Evolutionary conservation across 1,139 yeast species (phyloP).

Genomic region (Meyerozyma elateridarum): DNA sequence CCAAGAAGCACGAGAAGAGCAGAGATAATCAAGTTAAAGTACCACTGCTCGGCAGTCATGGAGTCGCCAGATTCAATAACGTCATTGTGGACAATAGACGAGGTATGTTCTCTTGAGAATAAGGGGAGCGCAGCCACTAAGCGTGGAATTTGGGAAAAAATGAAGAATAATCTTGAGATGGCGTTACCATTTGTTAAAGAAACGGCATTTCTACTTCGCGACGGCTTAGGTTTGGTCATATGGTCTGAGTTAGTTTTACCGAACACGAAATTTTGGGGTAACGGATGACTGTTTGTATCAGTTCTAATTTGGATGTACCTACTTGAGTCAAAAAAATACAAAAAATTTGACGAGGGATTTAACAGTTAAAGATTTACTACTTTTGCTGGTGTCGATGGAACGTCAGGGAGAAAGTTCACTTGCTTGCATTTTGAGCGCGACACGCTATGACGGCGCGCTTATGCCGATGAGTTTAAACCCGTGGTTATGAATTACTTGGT

Average conservation of each 20-base stretch:
- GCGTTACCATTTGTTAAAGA: slow-evolving; percentile 10
- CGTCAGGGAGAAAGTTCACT: too few species aligned
- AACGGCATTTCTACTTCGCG: slow-evolving; percentile 12
- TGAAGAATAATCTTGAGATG: slow-evolving; percentile 11
- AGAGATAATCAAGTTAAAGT: slow-evolving; percentile 55
- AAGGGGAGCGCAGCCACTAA: slow-evolving; percentile 17
- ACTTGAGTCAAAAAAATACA: too few species aligned
- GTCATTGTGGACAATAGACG: slow-evolving; percentile 4
- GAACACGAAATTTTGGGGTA: too few species aligned
- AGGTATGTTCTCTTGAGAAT: slow-evolving; percentile 5
- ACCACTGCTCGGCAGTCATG: slow-evolving; percentile 43
- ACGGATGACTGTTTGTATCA: not conserved
- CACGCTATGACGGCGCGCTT: too few species aligned
- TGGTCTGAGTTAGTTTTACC: slow-evolving; percentile 2
- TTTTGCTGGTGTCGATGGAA: too few species aligned
- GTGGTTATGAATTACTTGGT: too few species aligned
- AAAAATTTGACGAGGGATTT: too few species aligned
- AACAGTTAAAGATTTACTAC: too few species aligned
- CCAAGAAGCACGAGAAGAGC: slow-evolving; percentile 75
- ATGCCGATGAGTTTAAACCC: too few species aligned
- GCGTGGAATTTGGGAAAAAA: slow-evolving; percentile 12
- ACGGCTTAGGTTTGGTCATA: slow-evolving; percentile 10
- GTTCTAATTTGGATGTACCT: too few species aligned
- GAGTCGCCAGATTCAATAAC: slow-evolving; percentile 7
- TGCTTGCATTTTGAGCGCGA: too few species aligned